phyloP scores from a whole-genome alignment of 2,329 filamentous ascomycete genomes.

The Paracoccidioides brasiliensis region DNA sequence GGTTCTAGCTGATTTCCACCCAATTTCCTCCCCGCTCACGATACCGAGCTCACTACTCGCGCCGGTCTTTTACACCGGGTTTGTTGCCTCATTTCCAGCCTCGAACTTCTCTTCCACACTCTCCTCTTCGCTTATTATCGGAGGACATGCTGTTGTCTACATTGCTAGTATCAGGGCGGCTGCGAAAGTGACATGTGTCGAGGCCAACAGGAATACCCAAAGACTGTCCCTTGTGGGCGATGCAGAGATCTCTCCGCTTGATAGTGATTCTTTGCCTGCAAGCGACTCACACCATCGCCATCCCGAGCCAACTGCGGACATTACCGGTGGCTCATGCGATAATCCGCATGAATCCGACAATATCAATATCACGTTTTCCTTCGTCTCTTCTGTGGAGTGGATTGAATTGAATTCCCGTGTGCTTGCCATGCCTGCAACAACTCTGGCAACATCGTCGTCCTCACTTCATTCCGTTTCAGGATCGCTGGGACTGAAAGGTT shows the following conservation, averaged over 20 bases:
- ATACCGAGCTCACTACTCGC: slow-evolving; percentile 13
- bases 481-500: slow-evolving; percentile 44
- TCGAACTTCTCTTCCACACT: slow-evolving; percentile 35
- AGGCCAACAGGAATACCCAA: slow-evolving; percentile 20
- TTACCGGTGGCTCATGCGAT: slow-evolving; percentile 6
- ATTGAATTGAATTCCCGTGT: slow-evolving; percentile 44
- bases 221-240: slow-evolving; percentile 20
- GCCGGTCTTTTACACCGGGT: slow-evolving; percentile 44
- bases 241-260: slow-evolving; percentile 33
- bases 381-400: slow-evolving; percentile 46
- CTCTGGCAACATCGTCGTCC: slow-evolving; percentile 34
- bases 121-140: slow-evolving; percentile 43
- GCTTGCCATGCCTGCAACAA: slow-evolving; percentile 47
- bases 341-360: slow-evolving; percentile 15
- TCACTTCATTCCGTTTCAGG: slow-evolving; percentile 36
- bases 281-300: not conserved
- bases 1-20: slow-evolving; percentile 55
- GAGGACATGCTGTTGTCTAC: slow-evolving; percentile 56
- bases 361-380: slow-evolving; percentile 41
- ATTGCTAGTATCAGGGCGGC: slow-evolving; percentile 74
- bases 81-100: slow-evolving; percentile 58
- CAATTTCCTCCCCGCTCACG: slow-evolving; percentile 22
- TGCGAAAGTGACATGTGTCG: slow-evolving; percentile 55
- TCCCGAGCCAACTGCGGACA: slow-evolving; percentile 14
- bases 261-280: slow-evolving; percentile 12